Evolutionary conservation across 805 yeast species (phyloP), one percentile per base, ranked within the genome.

Genomic region (Ogataea pignaliae): DNA sequence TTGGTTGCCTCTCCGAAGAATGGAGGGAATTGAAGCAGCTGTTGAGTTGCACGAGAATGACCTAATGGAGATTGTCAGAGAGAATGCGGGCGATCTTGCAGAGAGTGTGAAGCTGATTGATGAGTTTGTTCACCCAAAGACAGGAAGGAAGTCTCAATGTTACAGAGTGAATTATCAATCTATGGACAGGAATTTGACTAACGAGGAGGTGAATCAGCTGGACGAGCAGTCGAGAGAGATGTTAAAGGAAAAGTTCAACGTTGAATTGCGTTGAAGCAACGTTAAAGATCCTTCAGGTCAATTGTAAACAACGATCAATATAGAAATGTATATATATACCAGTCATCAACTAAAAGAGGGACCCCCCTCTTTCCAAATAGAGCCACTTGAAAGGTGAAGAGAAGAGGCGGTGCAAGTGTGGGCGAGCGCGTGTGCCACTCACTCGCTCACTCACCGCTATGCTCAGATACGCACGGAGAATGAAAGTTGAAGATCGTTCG

Each of bases 131-230:
- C 95, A 91, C 63, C 95, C 96, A 33, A 88, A 88, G 59, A 83
- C 89, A 0, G 82, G 83, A 2, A 77, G 73, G 53, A 77, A 69
- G 51, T 85, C 95, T 9, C 85, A 85, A 56, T 89, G 97, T 68
- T 93, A 88, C 73, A 73, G 99, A 53, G 77, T 93, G 46, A 84
- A 85, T 60, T 93, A 88, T 67, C 98, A 93, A 68, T 85, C 96
- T 1, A 90, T 93, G 97, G 97, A 91, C 56, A 78, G 97, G 56
- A 85, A 85, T 45, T 71, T 93, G 53, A 88, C 95, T 21, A 88
- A 85, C 60, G 83, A 78, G 2, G 98, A 93, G 62, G 76, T 93
- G 43, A 91, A 91, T 59, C 70, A 57, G 1, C 68, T 88, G 39
- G 96, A 93, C 59, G 75, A 76, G 2, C 61, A 68, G 34, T 86